phyloP scores from a whole-genome alignment of 2,329 filamentous ascomycete species.

The Salinomyces thailandicus region DNA sequence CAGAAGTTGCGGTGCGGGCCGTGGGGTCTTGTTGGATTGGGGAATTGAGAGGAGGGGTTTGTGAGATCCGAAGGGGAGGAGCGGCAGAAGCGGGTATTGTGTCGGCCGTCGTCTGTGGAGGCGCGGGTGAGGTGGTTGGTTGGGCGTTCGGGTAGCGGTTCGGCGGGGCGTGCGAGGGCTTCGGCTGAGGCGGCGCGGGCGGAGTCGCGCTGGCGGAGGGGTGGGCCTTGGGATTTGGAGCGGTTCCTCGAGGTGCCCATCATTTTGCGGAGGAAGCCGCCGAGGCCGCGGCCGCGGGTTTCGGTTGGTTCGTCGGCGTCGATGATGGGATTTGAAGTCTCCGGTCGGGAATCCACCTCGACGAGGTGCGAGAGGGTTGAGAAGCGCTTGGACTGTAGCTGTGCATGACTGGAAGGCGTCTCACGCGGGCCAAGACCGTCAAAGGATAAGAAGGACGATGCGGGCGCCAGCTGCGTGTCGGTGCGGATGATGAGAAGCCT shows the following conservation, averaged over 20 bases:
- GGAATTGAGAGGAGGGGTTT: neutral
- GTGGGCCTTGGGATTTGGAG: conserved; percentile 15
- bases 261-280: conserved; percentile 27
- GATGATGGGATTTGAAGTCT: conserved; percentile 15
- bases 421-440: conserved; percentile 45
- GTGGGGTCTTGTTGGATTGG: neutral
- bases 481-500: conserved; percentile 82
- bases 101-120: conserved; percentile 5
- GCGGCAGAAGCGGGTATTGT: too few species aligned
- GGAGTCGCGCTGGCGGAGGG: neutral
- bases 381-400: conserved; percentile 26
- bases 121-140: conserved; percentile 5
- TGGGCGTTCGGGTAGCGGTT: conserved; percentile 2
- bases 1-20: conserved; percentile 46
- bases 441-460: conserved; percentile 50
- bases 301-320: conserved; percentile 16
- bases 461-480: conserved; percentile 50
- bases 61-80: neutral
- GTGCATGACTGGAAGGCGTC: conserved; percentile 19
- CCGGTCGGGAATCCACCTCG: conserved; percentile 20
- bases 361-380: conserved; percentile 20
- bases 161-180: conserved; percentile 1
- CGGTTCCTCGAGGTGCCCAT: conserved; percentile 20
- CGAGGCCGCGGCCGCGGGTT: conserved; percentile 19
- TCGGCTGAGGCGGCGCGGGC: neutral